Evolutionary conservation across 192 early-diverging fungal genomes (phyloP).

Genomic region (Piromyces finnis): DNA sequence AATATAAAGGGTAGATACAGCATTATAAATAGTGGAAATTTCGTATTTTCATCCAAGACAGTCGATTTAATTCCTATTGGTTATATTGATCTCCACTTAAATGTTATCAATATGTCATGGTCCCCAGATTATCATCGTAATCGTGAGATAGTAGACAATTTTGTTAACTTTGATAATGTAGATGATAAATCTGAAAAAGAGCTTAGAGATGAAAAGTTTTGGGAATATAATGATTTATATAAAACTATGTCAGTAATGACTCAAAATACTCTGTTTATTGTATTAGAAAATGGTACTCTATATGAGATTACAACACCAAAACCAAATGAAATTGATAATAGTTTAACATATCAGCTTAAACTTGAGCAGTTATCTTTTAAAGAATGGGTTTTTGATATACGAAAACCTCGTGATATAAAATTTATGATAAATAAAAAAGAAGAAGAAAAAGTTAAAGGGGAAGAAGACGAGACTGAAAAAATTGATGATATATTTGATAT

Average conservation of each 20-base stretch:
- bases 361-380: not conserved
- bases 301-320: not conserved
- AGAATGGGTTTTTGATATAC: not conserved
- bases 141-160: not conserved
- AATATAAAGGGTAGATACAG: not conserved
- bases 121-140: constrained; percentile 25
- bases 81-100: constrained; percentile 17
- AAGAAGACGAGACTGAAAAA: constrained; percentile 10
- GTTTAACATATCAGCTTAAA: not conserved
- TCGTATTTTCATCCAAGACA: constrained; percentile 1
- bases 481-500: constrained; percentile 5
- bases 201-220: not conserved
- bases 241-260: not conserved
- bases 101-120: constrained; percentile 13
- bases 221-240: not conserved
- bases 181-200: not conserved
- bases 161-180: not conserved
- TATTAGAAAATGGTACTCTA: not conserved
- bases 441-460: constrained; percentile 5
- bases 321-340: not conserved
- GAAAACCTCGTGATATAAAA: not conserved
- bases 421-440: constrained; percentile 5
- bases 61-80: constrained; percentile 24
- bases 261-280: not conserved
- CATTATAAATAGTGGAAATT: not conserved